These are phyloP conservation scores for Nicotiana noctiflora DNA, from an alignment of 257 asterid species.

Conservation along the genomic window DNA sequence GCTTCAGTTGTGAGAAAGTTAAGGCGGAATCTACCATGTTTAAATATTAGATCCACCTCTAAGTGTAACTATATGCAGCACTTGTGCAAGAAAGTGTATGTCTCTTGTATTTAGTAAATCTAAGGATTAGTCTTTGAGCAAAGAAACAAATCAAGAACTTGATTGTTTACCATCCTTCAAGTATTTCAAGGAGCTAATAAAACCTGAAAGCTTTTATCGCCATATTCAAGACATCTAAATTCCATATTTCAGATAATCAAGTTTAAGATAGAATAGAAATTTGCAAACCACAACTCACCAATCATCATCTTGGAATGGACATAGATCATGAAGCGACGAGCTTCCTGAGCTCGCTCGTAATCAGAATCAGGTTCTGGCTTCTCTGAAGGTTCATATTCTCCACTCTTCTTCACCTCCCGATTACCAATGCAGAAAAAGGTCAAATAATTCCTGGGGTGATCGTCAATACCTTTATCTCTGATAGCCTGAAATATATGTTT, in stretches of 20 bases:
- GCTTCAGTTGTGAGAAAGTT: not conserved
- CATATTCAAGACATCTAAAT: not conserved
- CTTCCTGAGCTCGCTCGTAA: conserved; percentile 61
- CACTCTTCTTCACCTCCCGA: conserved; percentile 63
- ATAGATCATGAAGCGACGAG: conserved; percentile 87
- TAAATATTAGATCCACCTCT: not conserved
- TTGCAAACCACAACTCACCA: conserved; percentile 28
- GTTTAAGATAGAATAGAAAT: not conserved
- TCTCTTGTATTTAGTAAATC: not conserved
- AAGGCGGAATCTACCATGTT: not conserved
- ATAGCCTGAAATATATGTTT: conserved; percentile 58
- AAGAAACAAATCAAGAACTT: not conserved
- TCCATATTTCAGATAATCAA: not conserved
- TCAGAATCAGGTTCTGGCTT: conserved; percentile 67
- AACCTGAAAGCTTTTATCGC: not conserved
- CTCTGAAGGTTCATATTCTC: conserved; percentile 69
- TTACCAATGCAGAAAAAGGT: conserved; percentile 83
- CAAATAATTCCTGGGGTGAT: conserved; percentile 68
- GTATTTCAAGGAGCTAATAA: not conserved
- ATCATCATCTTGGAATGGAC: conserved; percentile 96
- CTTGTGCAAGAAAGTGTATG: not conserved
- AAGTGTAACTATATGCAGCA: not conserved
- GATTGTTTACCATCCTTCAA: not conserved
- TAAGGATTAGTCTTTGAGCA: not conserved
- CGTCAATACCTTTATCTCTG: conserved; percentile 52